Base-by-base conservation (phyloP, 2,329 filamentous ascomycete genomes). In the Sphaerulina musiva region DNA sequence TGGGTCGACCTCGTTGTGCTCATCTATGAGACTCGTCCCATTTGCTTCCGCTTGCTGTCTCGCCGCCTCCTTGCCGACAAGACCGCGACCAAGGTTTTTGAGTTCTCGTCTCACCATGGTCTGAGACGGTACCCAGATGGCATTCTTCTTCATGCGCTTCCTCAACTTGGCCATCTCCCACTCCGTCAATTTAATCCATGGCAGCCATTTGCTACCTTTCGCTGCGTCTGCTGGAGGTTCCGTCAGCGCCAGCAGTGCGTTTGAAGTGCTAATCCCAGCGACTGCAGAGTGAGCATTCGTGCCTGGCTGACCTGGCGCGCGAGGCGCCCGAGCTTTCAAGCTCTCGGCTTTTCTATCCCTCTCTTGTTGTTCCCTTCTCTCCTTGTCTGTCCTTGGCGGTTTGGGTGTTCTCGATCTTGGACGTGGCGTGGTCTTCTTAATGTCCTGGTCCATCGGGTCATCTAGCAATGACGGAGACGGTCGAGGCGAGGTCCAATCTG, bases 141-240 rank as follows among this genome's bases (percentile, higher is more conserved):
- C 86, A 65, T 93, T 93, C 77, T 93, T 93, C 79, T 93, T 93
- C 88, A 93, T 93, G 14, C 86, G 80, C 72, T 93, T 93, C 56
- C 88, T 78, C 6, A 93, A 76, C 59, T 83, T 81, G 4, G 81
- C 82, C 81, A 85, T 83, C 64, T 85, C 82, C 72, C 78, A 85
- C 60, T 84, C 82, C 2, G 82, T 85, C 58, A 85, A 70, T 54
- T 81, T 80, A 62, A 81, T 73, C 82, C 82, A 85, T 1, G 82
- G 82, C 56, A 78, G 72, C 70, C 79, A 79, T 63, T 78, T 78
- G 68, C 80, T 83, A 44, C 82, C 82, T 23, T 78, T 74, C 51
- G 73, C 73, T 6, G 82, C 81, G 66, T 83, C 79, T 17, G 76
- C 70, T 11, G 82, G 82, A 8, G 82, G 82, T 12, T 80, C 79